Conservation (phyloP, 176 grass and related monocot genomes). For the Triticum turgidum region DNA sequence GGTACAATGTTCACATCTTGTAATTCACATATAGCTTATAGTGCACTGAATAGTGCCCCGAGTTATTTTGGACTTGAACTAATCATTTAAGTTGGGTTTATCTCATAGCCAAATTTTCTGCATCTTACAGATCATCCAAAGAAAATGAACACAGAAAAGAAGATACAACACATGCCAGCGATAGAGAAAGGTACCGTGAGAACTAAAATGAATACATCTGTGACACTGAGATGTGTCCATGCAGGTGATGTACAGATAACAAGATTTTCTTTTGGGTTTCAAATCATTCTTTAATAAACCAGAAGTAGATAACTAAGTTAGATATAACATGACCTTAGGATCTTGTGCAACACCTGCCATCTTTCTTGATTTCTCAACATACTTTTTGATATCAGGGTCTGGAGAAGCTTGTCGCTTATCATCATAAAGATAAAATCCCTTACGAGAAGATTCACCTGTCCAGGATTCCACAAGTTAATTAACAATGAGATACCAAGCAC, state of each 20-base stretch:
- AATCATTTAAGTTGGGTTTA: not conserved
- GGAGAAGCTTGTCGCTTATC: slow-evolving; percentile 50
- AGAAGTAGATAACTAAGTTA: not conserved
- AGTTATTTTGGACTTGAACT: not conserved
- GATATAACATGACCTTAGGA: slow-evolving; percentile 59
- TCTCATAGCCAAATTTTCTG: not conserved
- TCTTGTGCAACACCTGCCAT: slow-evolving; percentile 56
- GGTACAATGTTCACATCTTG: not conserved
- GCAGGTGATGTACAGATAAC: not conserved
- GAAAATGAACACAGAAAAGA: not conserved
- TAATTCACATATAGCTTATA: not conserved
- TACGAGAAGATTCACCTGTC: slow-evolving; percentile 67
- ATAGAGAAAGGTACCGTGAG: not conserved
- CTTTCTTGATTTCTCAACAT: slow-evolving; percentile 76
- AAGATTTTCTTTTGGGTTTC: not conserved
- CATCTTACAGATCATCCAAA: slow-evolving; percentile 7
- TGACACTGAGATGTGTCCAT: not conserved
- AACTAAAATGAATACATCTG: not conserved
- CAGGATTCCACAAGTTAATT: slow-evolving; percentile 29
- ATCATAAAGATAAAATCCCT: slow-evolving; percentile 79
- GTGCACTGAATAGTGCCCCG: not conserved
- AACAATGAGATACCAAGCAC: slow-evolving; percentile 3
- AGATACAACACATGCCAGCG: not conserved
- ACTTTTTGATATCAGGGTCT: slow-evolving; percentile 68
- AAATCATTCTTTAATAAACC: not conserved